Evolutionary conservation across 2,329 filamentous ascomycete species (phyloP).

Genomic region (Thermothelomyces thermophilus): DNA sequence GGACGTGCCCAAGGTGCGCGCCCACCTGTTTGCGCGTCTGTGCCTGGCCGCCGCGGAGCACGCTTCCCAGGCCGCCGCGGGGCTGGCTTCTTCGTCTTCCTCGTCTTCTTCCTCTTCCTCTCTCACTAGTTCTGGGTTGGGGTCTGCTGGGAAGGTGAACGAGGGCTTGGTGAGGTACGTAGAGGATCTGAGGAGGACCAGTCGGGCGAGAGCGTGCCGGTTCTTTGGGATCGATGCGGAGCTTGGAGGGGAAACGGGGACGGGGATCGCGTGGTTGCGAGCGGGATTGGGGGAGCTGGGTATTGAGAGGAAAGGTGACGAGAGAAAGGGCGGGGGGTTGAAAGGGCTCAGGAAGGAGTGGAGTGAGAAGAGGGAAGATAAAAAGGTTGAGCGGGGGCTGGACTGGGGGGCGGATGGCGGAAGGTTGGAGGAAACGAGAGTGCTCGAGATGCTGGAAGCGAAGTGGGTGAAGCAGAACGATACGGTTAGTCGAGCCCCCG

Average conservation of each 20-base stretch:
- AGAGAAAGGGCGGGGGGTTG: slow-evolving; percentile 50
- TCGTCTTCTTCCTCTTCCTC: background rate
- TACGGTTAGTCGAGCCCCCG: slow-evolving; percentile 52
- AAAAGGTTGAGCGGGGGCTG: slow-evolving; percentile 64
- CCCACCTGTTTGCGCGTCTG: slow-evolving; percentile 78
- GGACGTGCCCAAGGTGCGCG: slow-evolving; percentile 80
- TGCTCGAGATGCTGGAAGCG: slow-evolving; percentile 76
- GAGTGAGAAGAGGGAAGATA: slow-evolving; percentile 72
- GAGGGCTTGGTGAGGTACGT: slow-evolving; percentile 65
- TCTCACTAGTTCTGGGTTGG: background rate
- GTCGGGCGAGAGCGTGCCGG: slow-evolving; percentile 77
- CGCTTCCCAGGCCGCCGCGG: slow-evolving; percentile 62
- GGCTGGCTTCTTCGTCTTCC: slow-evolving; percentile 24
- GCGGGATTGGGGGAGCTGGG: slow-evolving; percentile 72
- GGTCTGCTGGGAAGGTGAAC: slow-evolving; percentile 43
- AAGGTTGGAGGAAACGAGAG: slow-evolving; percentile 72
- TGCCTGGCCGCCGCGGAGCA: slow-evolving; percentile 87
- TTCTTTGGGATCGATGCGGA: slow-evolving; percentile 92
- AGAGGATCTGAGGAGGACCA: slow-evolving; percentile 65
- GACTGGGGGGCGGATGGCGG: slow-evolving; percentile 81
- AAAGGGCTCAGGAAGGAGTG: slow-evolving; percentile 66
- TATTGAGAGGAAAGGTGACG: slow-evolving; percentile 40
- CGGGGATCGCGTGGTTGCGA: slow-evolving; percentile 78
- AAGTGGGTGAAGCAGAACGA: slow-evolving; percentile 95
- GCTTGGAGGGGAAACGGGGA: slow-evolving; percentile 69